Base-by-base conservation (phyloP, 1,284 basidiomycete genomes). In the Vanrija pseudolonga region DNA sequence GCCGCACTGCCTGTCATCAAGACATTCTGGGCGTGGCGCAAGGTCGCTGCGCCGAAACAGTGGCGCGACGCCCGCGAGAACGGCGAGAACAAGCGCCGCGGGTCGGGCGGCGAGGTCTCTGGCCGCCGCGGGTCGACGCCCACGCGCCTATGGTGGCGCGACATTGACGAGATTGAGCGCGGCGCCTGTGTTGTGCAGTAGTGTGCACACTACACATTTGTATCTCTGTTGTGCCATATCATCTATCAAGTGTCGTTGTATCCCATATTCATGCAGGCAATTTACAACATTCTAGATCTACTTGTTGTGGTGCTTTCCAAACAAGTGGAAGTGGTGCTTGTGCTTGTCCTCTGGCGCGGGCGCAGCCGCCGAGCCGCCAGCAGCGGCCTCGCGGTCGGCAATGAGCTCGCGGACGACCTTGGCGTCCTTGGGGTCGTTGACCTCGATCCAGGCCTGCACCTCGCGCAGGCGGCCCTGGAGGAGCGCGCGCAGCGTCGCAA, bases 1-100 rank as follows among this genome's bases (percentile, higher is more conserved):
- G 36, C 12, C 43, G 26, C 32, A 22, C 39, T 38, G 18, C 78
- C 84, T n/a, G 85, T 92, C 9, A 66, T 93, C 58, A 91, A 90
- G 82, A 85, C 86, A 28, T 93, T 90, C 68, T 88, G 88, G 76
- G 85, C 85, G 50, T 93, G 90, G 90, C 86, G 88, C 77, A 84
- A 82, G 15, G 88, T 91, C 22, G 88, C 88, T 67, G 55, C 61
- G 15, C 63, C 67, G 3, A 42, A 36, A 8, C 45, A 42, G 6
- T 72, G 68, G 70, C 53, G 62, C 40, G 58, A 64, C 42, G 60
- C 59, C 44, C 42, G 62, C 24, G 44, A 42, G 12, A 52, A 56
- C 7, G 56, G 49, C n/a, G 61, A 65, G 45, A 15, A 26, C n/a
- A 17, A 26, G 4, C 40, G 40, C 14, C 18, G 32, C 22, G 36